Evolutionary conservation across 2,329 filamentous ascomycete species (phyloP).

Genomic region (Penicillium glabrum): DNA sequence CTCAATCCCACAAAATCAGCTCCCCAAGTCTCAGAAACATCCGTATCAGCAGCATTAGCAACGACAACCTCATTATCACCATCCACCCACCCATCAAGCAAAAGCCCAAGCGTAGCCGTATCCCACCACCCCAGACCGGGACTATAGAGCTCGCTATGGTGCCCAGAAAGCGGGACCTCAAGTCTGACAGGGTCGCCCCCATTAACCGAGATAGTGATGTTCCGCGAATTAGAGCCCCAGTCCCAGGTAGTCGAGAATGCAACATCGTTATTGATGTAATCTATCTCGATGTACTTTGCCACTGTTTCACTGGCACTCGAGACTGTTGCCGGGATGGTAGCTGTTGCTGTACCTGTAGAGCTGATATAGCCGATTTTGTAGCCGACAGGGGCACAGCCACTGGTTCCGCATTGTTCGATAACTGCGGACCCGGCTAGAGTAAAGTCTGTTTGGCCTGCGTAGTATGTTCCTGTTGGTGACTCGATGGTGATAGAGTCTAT

Average conservation of each 20-base stretch:
- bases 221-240: constrained; percentile 50
- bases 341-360: constrained; percentile 28
- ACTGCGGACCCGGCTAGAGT: constrained; percentile 36
- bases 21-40: constrained; percentile 27
- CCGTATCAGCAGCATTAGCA: constrained; percentile 30
- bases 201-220: constrained; percentile 53
- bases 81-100: constrained; percentile 48
- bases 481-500: not conserved
- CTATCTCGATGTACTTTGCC: constrained; percentile 46
- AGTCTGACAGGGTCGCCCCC: constrained; percentile 43
- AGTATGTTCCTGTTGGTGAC: not conserved
- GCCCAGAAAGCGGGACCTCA: constrained; percentile 49
- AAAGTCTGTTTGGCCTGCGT: not conserved
- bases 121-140: constrained; percentile 54
- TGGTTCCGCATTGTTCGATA: constrained; percentile 35
- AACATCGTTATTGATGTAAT: constrained; percentile 56
- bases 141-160: constrained; percentile 36
- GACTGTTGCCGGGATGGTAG: constrained; percentile 35
- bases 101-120: constrained; percentile 46
- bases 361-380: constrained; percentile 46
- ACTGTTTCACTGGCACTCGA: not conserved
- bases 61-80: constrained; percentile 41
- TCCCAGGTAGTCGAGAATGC: constrained; percentile 45
- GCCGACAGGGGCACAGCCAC: constrained; percentile 45
- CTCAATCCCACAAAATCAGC: constrained; percentile 39